Evolutionary conservation across 306 rosid genomes (phyloP).

Genomic region (Corylus heterophylla): DNA sequence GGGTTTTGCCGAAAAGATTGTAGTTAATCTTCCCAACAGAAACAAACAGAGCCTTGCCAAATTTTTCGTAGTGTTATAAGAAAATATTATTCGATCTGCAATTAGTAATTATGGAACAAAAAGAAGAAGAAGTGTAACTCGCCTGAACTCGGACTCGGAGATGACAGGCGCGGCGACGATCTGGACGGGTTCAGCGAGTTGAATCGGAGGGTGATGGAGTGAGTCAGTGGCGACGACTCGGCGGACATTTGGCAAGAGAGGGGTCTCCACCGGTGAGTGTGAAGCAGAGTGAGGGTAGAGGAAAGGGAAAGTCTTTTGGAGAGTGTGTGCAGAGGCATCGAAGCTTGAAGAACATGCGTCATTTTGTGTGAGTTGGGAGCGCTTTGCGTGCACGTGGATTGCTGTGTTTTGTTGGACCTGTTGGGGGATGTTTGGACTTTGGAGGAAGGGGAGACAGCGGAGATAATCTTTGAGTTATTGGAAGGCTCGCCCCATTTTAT

Average conservation of each 20-base stretch:
- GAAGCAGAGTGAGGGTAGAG: constrained; percentile 9
- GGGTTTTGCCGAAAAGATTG: no score
- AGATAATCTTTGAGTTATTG: no score
- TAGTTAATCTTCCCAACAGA: no score
- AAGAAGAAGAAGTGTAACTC: background rate
- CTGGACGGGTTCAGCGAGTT: constrained; percentile 58
- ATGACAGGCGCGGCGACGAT: constrained; percentile 71
- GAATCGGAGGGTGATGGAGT: constrained; percentile 55
- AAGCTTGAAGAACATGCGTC: constrained; percentile 29
- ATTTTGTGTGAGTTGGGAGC: background rate
- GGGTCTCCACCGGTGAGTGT: constrained; percentile 20
- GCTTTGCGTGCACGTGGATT: background rate
- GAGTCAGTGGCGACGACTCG: constrained; percentile 49
- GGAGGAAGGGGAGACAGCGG: no score
- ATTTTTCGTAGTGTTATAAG: no score
- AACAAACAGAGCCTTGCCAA: no score
- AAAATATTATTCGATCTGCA: no score
- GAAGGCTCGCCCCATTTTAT: no score
- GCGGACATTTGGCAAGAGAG: constrained; percentile 58
- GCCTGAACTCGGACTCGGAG: constrained; percentile 77
- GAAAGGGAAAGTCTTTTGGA: constrained; percentile 25
- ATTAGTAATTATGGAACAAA: no score
- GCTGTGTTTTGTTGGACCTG: background rate
- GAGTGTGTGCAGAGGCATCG: constrained; percentile 25
- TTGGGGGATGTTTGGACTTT: no score